Evolutionary conservation across 208 protist species (phyloP).

Genomic region (Acanthamoeba castellanii): DNA sequence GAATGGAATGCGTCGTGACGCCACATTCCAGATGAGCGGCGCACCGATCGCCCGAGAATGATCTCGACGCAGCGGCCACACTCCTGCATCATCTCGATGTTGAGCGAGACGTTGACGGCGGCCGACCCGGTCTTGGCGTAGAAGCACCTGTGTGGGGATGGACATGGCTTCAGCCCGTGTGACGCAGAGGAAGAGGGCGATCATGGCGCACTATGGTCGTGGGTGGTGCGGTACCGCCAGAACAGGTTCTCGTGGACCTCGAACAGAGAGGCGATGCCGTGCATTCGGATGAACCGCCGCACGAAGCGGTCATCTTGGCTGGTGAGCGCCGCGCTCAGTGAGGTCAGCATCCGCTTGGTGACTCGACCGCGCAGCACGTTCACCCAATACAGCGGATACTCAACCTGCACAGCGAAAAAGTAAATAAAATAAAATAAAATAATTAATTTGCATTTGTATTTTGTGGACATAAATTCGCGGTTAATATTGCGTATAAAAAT

Average conservation of each 20-base stretch:
- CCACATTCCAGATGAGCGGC: not conserved
- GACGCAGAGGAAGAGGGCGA: not conserved
- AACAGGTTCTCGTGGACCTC: conserved; percentile 70
- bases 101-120: not conserved
- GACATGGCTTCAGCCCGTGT: too few species aligned
- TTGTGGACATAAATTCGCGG: too few species aligned
- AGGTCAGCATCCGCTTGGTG: not conserved
- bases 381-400: conserved; percentile 59
- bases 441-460: not conserved
- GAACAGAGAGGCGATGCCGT: conserved; percentile 10
- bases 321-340: not conserved
- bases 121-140: not conserved
- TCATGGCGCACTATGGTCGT: not conserved
- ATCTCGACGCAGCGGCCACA: not conserved
- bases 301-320: not conserved
- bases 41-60: not conserved
- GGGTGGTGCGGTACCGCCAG: conserved; percentile 23
- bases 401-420: not conserved
- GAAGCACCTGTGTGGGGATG: not conserved
- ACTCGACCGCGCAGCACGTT: conserved; percentile 53
- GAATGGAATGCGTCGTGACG: too few species aligned
- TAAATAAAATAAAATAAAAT: too few species aligned
- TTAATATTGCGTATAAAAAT: not conserved
- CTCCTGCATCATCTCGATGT: not conserved
- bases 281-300: conserved; percentile 26